Conservation (phyloP, 192 early-diverging fungal genomes). For the Gryganskiella cystojenkinii region DNA sequence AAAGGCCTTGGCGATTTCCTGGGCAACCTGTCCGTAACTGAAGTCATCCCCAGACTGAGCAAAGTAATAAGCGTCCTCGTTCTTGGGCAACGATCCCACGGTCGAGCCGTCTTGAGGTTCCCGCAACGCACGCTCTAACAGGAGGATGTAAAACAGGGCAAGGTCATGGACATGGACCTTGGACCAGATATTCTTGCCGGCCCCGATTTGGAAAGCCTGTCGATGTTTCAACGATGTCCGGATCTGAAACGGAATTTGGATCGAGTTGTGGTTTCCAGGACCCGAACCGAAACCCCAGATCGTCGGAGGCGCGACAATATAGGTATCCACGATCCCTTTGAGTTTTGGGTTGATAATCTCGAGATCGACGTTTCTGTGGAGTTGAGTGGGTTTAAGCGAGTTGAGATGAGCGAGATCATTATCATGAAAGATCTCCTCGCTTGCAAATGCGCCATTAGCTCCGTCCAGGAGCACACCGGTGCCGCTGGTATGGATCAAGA, state of each 20-base stretch:
- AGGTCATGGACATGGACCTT: slow-evolving; percentile 42
- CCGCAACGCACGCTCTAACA: slow-evolving; percentile 27
- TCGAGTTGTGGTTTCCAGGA: slow-evolving; percentile 31
- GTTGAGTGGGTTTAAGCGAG: slow-evolving; percentile 11
- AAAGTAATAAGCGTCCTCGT: slow-evolving; percentile 47
- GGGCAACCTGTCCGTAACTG: slow-evolving; percentile 17
- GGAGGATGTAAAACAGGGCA: slow-evolving; percentile 23
- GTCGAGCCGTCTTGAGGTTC: slow-evolving; percentile 35
- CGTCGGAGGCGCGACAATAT: slow-evolving; percentile 38
- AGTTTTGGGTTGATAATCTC: slow-evolving; percentile 16
- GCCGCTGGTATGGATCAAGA: slow-evolving; percentile 46
- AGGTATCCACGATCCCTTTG: slow-evolving; percentile 28
- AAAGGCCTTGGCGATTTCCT: slow-evolving; percentile 31
- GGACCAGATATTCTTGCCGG: slow-evolving; percentile 34
- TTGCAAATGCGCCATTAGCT: slow-evolving; percentile 7
- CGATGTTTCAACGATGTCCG: slow-evolving; percentile 8
- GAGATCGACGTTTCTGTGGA: slow-evolving; percentile 33
- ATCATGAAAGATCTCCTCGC: slow-evolving; percentile 28
- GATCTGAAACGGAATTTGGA: slow-evolving; percentile 28
- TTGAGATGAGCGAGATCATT: slow-evolving; percentile 18
- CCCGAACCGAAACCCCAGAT: slow-evolving; percentile 45
- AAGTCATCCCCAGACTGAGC: slow-evolving; percentile 30
- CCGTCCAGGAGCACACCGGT: slow-evolving; percentile 35
- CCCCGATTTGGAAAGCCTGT: slow-evolving; percentile 27
- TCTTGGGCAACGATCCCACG: slow-evolving; percentile 25